Percentiles rank a stretch among this genome's conserved stretches.
Evolutionary conservation across 768 basidiomycete genomes (phyloP).

Genomic region (Tulasnella sp.): DNA sequence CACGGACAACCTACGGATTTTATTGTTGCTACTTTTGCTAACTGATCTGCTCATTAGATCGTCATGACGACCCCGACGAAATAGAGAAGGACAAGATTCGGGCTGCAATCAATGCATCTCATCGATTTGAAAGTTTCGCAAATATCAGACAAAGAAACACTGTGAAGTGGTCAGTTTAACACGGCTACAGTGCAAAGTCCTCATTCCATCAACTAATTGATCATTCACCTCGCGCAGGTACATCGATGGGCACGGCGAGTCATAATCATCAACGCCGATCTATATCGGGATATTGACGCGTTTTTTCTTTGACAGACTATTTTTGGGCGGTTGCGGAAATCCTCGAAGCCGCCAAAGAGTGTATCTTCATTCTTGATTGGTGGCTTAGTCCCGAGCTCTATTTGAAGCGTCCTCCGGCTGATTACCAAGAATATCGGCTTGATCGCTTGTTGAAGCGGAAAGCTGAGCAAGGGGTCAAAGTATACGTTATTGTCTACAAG

Average conservation of each 20-base stretch:
- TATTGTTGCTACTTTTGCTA: background rate
- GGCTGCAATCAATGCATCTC: conserved; percentile 27
- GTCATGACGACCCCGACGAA: conserved; percentile 23
- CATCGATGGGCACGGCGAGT: conserved; percentile 29
- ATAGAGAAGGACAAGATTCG: conserved; percentile 28
- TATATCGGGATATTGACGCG: background rate
- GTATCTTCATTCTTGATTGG: conserved; percentile 33
- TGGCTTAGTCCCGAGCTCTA: conserved; percentile 33
- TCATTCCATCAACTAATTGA: background rate
- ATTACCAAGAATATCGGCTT: conserved; percentile 33
- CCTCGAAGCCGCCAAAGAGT: conserved; percentile 24
- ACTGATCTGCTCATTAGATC: conserved; percentile 12
- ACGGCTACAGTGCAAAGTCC: background rate
- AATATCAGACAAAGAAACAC: conserved; percentile 26
- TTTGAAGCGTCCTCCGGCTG: conserved; percentile 31
- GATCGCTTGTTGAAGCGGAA: conserved; percentile 31
- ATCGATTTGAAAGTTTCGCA: conserved; percentile 33
- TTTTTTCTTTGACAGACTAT: conserved; percentile 23
- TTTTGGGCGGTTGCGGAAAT: conserved; percentile 33
- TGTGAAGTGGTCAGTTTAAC: conserved; percentile 26
- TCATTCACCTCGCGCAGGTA: conserved; percentile 15
- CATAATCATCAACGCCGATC: background rate
- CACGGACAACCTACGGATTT: background rate
- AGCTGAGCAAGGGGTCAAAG: conserved; percentile 33
- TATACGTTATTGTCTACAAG: conserved; percentile 34